phyloP scores from a whole-genome alignment of 2,329 filamentous ascomycete genomes.

The Coniella lustricola region DNA sequence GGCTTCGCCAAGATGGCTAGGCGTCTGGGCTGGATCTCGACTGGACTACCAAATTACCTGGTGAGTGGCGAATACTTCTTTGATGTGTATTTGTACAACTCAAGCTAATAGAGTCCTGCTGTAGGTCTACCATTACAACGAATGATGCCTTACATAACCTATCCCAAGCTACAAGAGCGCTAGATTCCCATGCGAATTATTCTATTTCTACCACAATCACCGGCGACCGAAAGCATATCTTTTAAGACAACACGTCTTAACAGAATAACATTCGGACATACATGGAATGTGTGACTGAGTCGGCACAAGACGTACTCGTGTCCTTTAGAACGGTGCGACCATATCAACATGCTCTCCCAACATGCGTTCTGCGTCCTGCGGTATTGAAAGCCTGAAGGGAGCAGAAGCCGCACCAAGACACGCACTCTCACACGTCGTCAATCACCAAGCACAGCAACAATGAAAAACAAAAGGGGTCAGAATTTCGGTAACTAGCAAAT shows the following conservation, averaged over 20 bases:
- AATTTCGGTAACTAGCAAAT: neutral
- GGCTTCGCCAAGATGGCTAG: constrained; percentile 97
- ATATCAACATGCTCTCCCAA: too few relatives aligned
- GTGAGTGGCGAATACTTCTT: constrained; percentile 42
- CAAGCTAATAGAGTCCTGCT: constrained; percentile 5
- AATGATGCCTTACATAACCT: constrained; percentile 36
- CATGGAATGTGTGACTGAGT: too few relatives aligned
- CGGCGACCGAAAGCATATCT: neutral
- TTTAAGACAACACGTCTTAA: too few relatives aligned
- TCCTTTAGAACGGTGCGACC: too few relatives aligned
- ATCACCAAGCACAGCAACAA: too few relatives aligned
- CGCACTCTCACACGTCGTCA: too few relatives aligned
- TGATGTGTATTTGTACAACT: neutral
- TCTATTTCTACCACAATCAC: neutral
- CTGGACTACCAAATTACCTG: constrained; percentile 93
- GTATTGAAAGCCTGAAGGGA: too few relatives aligned
- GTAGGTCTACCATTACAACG: constrained; percentile 85
- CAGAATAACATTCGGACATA: too few relatives aligned
- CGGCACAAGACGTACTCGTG: too few relatives aligned
- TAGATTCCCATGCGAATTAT: neutral
- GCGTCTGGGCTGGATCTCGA: constrained; percentile 76
- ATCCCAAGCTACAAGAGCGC: constrained; percentile 1
- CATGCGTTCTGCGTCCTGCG: too few relatives aligned
- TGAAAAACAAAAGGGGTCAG: neutral
- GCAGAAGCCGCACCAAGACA: too few relatives aligned